Evolutionary conservation across 2,329 filamentous ascomycete genomes (phyloP), one percentile per base, ranked within the genome.

Genomic region (Talaromyces verruculosus): DNA sequence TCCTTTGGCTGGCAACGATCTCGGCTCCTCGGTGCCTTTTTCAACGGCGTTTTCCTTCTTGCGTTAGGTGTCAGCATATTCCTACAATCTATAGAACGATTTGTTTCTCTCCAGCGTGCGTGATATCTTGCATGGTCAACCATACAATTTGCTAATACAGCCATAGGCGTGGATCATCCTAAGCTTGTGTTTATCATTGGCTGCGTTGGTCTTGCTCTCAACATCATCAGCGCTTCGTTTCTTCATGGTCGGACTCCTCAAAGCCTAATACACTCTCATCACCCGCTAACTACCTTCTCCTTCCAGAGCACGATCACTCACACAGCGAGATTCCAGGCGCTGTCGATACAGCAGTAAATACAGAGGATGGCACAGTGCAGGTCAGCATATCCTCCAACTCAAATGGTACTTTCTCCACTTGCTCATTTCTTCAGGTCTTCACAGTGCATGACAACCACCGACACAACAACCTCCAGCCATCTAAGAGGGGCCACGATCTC

Each of bases 1-100:
- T 87, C 89, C 0, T 93, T 91, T 70, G 90, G 90, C n/a, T 93
- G 90, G 90, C 88, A 91, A 65, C 84, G 91, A 28, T 89, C 90
- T 17, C 85, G 86, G n/a, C 76, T 92, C 0, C 81, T 93, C 0
- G 90, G 90, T 6, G 89, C 89, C 28, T 93, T 93, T 76, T 93
- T 93, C 83, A 93, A 93, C 71, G 90, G 90, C 17, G 87, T 89
- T 0, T 91, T 93, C 66, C 82, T 93, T 1, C 77, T 93, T 11
- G 90, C 89, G 0, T 79, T 93, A 2, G 89, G 89, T 0, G 76
- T 93, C 47, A 91, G 89, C 75, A 91, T 93, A 62, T 84, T 90
- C 37, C 78, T 93, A 1, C 90, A 93, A 72, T 88, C 90, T 0
- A 83, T 93, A 60, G 89, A 93, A 76, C 82, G 90, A 43, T 68